phyloP scores from a whole-genome alignment of 1,284 basidiomycete genomes.

The Waitea zeae region DNA sequence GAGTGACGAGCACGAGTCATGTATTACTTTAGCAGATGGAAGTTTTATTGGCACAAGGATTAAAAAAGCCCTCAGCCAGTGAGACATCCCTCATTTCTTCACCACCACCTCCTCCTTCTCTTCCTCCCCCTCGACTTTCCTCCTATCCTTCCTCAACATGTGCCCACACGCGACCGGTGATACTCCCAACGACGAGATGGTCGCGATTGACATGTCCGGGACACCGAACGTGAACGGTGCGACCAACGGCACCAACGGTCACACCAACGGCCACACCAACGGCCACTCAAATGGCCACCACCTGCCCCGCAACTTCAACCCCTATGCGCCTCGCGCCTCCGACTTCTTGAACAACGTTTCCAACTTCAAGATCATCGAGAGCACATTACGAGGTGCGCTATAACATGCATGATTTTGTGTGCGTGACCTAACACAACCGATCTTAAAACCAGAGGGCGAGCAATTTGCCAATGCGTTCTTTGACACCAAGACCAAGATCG shows the following conservation, averaged over 20 bases:
- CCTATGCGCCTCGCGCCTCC: conserved; percentile 76
- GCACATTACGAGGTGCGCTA: conserved; percentile 72
- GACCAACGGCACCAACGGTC: conserved; percentile 7
- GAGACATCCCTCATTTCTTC: too few species aligned
- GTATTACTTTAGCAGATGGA: too few species aligned
- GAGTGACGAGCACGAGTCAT: too few species aligned
- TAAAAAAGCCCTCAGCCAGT: too few species aligned
- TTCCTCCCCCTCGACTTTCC: conserved; percentile 6
- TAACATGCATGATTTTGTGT: background rate
- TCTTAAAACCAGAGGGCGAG: conserved; percentile 68
- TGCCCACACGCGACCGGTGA: conserved; percentile 48
- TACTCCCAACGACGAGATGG: conserved; percentile 40
- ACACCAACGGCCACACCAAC: conserved; percentile 21
- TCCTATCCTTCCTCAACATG: too few species aligned
- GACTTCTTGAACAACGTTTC: conserved; percentile 86
- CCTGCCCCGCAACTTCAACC: conserved; percentile 36
- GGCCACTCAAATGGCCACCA: conserved; percentile 18
- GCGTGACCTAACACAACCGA: background rate
- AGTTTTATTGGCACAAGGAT: too few species aligned
- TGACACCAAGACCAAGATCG: conserved; percentile 99
- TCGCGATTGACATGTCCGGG: conserved; percentile 30
- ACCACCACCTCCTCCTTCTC: conserved; percentile 5
- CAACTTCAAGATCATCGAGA: conserved; percentile 96
- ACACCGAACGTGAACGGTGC: conserved; percentile 13
- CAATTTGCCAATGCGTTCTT: conserved; percentile 99